Evolutionary conservation across 1,284 basidiomycete genomes (phyloP), one percentile per base, ranked within the genome.

Genomic region (Ganoderma multipileum): DNA sequence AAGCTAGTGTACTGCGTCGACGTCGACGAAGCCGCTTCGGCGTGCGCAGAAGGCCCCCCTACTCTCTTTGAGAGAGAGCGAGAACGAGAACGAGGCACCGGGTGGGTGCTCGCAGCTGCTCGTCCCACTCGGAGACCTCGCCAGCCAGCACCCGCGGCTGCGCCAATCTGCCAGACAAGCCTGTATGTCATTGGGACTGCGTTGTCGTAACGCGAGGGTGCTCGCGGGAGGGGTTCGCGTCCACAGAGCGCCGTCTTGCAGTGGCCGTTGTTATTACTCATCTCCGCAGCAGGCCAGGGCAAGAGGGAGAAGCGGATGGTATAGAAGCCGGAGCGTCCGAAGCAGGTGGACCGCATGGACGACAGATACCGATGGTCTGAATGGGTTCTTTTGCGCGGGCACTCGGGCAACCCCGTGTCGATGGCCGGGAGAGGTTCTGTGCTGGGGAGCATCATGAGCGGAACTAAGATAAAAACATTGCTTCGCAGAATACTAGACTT

Each of bases 311-410:
- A 50, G 71, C 69, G 72, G 72, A 63, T 67, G 69, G 70, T 69
- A 76, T 70, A 72, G 77, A 76, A 78, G 72, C 76, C 80, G 79
- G 81, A 66, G 73, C 74, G 78, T 68, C 78, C 71, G 72, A 72
- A 74, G 72, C 72, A 68, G 72, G 73, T 69, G 74, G 63, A 69
- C 78, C 80, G 80, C 81, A 79, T 80, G 80, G 79, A 70, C 74
- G 74, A 75, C 72, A 77, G 76, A 74, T 66, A 75, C 74, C 73
- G 75, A 78, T 79, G 76, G 75, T 74, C 76, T 77, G 63, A 76
- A 70, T 65, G 55, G 66, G 58, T 69, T 61, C 64, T 70, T 70
- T 62, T 58, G 63, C 36, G 23, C 73, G 74, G 76, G 64, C 64
- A 61, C 63, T 74, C 76, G 75, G 74, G 59, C 69, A 67, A 68